These are phyloP conservation scores for Ceraceosorus guamensis DNA, from an alignment of 1,284 basidiomycete genomes.

Conservation along the genomic window DNA sequence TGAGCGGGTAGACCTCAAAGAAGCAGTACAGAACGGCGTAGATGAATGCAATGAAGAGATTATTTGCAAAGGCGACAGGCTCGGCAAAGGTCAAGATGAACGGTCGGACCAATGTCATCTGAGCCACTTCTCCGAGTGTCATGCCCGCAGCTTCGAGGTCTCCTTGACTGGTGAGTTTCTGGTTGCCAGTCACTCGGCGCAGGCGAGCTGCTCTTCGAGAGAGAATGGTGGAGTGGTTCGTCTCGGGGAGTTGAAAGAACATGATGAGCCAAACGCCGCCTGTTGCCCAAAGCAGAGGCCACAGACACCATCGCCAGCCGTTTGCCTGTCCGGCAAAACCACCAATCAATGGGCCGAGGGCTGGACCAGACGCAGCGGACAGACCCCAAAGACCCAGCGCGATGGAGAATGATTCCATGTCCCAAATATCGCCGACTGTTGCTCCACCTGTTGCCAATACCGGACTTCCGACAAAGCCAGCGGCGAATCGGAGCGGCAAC, in stretches of 20 bases:
- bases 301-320: conserved; percentile 45
- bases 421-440: conserved; percentile 26
- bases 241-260: conserved; percentile 47
- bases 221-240: conserved; percentile 46
- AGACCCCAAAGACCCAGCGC: conserved; percentile 25
- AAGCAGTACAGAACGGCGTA: conserved; percentile 14
- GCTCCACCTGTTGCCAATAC: conserved; percentile 37
- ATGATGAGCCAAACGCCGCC: conserved; percentile 43
- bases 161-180: conserved; percentile 40
- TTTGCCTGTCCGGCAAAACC: conserved; percentile 22
- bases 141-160: conserved; percentile 37
- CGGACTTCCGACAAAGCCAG: conserved; percentile 31
- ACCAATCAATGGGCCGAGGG: conserved; percentile 31
- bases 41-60: conserved; percentile 32
- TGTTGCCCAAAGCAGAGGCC: conserved; percentile 45
- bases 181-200: conserved; percentile 48
- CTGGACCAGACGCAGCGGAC: conserved; percentile 24
- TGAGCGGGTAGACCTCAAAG: conserved; percentile 32
- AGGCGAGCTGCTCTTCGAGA: conserved; percentile 45
- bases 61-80: conserved; percentile 1
- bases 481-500: conserved; percentile 31
- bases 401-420: conserved; percentile 16
- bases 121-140: conserved; percentile 22
- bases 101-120: conserved; percentile 33
- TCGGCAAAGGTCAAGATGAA: conserved; percentile 22